Evolutionary conservation across 345 rosid species (phyloP), one percentile per base, ranked within the genome.

Genomic region (Sisymbrium irio): DNA sequence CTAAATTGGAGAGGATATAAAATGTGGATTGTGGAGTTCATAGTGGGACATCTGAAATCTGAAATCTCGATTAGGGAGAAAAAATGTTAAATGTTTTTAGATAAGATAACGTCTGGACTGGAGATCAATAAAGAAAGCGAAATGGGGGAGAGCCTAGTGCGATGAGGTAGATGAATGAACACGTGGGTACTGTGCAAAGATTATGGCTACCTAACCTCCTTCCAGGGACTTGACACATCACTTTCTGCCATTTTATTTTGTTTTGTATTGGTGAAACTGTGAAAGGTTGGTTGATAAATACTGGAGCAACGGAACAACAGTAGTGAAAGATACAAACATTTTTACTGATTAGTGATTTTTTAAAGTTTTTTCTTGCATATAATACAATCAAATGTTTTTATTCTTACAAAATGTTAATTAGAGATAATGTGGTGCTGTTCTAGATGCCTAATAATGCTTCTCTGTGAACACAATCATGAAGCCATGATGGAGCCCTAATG

Each of bases 201-300:
- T 61, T 13, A 32, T 12, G 13, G 40, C 50, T 36, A 71, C 53
- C 75, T 71, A 71, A 71, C 41, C 51, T 71, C 67, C 75, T 71
- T 62, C 75, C 74, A 8, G 8, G 11, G 11, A 60, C 40, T 58
- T 15, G 4, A 58, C 39, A 55, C 6, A 30, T 55, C 13, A 55
- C 22, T 8, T 55, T 54, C 10, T 13, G 6, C 59, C 33, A 10
- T 25, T 25, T 12, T 20, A 6, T 13, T 53, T 53, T 53, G 15
- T 27, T 53, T 27, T 53, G 36, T 27, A 27, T 13, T 53, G 59
- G 36, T 53, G 59, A 27, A 6, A n/a, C n/a, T n/a, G n/a, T n/a
- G n/a, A n/a, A n/a, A n/a, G n/a, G n/a, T 1, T 28, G 19, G 9
- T 19, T 54, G 58, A 27, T 13, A 28, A 54, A 0, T 54, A 22